Base-by-base conservation (phyloP, 768 basidiomycete species). In the Hericium erinaceus region DNA sequence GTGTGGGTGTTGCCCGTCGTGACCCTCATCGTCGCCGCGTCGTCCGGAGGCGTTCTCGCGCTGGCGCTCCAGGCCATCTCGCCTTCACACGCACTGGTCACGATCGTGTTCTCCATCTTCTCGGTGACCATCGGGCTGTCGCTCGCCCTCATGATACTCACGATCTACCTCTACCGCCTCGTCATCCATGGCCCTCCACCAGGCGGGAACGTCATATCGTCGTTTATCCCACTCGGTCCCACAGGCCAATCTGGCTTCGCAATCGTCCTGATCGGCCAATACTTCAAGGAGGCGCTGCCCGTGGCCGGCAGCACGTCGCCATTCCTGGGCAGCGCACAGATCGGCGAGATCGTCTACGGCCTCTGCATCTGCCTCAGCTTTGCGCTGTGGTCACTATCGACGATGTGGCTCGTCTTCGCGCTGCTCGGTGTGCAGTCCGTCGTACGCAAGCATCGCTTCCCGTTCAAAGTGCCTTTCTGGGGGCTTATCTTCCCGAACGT, bases 1-100 rank as follows among this genome's bases (percentile, higher is more conserved):
- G 67, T 75, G 20, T 91, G 89, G 88, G 73, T 91, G 8, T 81
- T 92, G 33, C 90, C 90, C 0, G 79, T 89, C 11, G 84, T 92
- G 3, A 81, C 89, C 0, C 75, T 85, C 15, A 78, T 87, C 48
- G 89, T 92, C 65, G 81, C 80, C 1, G 76, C 86, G 0, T 84
- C 89, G 1, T 74, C 82, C 0, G 89, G 89, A 1, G 84, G 78
- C 0, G 68, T 84, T 44, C 67, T 91, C 22, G 80, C 82, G 0
- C 64, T 68, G 2, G 73, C 81, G 3, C 66, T 92, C 4, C 60
- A 74, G 10, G 58, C 69, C 10, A 73, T 77, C 64, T 79, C 80
- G 37, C 66, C 71, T 1, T 60, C 67, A 0, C 69, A 77, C 60
- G 84, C 85, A 1, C 72, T 84, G 44, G 65, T 85, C 24, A 85